Base-by-base conservation (phyloP, 2,329 filamentous ascomycete species). In the Penicillium sp. region DNA sequence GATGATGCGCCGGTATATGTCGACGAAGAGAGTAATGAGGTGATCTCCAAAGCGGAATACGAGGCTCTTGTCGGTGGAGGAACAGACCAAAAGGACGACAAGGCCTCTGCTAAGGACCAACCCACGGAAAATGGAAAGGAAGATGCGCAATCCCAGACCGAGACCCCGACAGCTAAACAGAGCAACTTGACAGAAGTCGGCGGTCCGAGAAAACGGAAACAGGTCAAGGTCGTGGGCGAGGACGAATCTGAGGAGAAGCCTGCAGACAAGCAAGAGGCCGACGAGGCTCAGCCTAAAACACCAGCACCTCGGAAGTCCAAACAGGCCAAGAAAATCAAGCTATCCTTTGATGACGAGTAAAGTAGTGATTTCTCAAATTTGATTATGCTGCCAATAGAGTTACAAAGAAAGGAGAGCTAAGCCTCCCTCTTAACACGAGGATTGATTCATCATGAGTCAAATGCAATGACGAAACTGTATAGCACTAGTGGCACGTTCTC, bases 281-380 rank as follows among this genome's bases (percentile, higher is more conserved):
- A 72, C 42, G 66, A 71, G 35, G 58, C 56, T 26, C 65, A 58
- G 45, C 61, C 67, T 53, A 73, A 72, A 57, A 66, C 68, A 5
- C 37, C 65, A 45, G 63, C 66, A 40, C 60, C 68, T 51, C 72
- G 71, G 53, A 80, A 79, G 65, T 64, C 73, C 9, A 79, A 78
- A 62, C 79, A 78, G 65, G 77, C 76, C 60, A 80, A 80, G 74
- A 81, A 80, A 67, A 78, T 81, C 63, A 81, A 81, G 65, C 72
- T 81, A 15, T 81, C 80, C 2, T 81, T 81, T 66, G 77, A 80
- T 50, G 77, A 81, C 28, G 74, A 73, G 49, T 70, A 62, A 62
- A 53, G 22, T 44, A 56, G 24, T 10, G 3, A 28, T 35, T 24
- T 35, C 30, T 28, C 44, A 22, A 30, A 3, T n/a, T 26, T 6